Evolutionary conservation across 441 rosid species (phyloP).

Genomic region (Populus trichocarpa): DNA sequence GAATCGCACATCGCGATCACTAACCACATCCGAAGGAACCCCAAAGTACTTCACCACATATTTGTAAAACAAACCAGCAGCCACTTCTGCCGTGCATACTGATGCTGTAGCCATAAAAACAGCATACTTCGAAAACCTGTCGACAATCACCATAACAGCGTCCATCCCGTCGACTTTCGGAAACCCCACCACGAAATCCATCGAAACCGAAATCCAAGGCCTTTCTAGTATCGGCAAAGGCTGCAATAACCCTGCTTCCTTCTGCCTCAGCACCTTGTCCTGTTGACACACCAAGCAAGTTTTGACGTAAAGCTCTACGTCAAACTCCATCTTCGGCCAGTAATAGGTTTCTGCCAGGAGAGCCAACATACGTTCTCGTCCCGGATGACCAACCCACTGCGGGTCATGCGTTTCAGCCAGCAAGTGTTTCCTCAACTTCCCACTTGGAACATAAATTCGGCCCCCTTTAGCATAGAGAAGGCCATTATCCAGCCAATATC

Average conservation of each 20-base stretch:
- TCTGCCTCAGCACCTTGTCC: neutral
- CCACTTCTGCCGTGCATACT: neutral
- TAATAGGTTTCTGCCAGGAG: no score
- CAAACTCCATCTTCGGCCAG: no score
- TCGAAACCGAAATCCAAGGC: neutral
- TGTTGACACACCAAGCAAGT: slow-evolving; percentile 4
- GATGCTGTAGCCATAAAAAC: no score
- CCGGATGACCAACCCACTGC: no score
- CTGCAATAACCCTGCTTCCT: neutral
- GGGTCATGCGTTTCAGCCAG: no score
- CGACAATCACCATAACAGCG: no score
- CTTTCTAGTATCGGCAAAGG: neutral
- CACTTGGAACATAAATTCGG: neutral
- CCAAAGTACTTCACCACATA: no score
- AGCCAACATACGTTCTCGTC: no score
- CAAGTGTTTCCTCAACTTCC: neutral
- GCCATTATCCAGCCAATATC: neutral
- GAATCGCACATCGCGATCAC: no score
- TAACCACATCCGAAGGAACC: no score
- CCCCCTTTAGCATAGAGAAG: neutral
- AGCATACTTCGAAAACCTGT: no score
- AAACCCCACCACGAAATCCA: neutral
- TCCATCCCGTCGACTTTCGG: neutral
- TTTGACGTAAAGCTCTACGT: no score
- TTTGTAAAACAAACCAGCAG: neutral